Percentiles rank a stretch among this genome's conserved stretches.
Evolutionary conservation across 305 asterid genomes (phyloP).

Genomic region (Striga hermonthica): DNA sequence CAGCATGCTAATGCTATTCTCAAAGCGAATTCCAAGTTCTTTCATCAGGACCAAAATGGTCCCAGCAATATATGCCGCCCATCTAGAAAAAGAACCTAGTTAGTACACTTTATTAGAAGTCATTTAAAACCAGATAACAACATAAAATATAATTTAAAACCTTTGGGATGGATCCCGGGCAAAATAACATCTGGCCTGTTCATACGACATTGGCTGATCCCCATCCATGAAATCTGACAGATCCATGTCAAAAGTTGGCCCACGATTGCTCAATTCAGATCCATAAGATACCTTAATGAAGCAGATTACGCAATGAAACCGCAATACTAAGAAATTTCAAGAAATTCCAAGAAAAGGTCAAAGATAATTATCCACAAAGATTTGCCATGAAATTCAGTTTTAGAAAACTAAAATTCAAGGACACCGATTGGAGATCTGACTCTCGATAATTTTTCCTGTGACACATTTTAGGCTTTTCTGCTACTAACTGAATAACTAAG

Average conservation of each 20-base stretch:
- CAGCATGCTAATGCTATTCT: slow-evolving; percentile 79
- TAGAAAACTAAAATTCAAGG: slow-evolving; percentile 3
- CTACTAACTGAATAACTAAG: background rate
- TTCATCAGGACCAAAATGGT: slow-evolving; percentile 93
- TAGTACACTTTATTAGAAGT: slow-evolving; percentile 29
- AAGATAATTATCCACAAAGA: slow-evolving; percentile 11
- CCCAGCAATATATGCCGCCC: slow-evolving; percentile 99
- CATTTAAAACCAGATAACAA: slow-evolving; percentile 22
- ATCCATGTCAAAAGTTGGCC: slow-evolving; percentile 99
- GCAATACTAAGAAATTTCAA: background rate
- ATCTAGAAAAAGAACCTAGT: slow-evolving; percentile 50
- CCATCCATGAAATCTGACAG: slow-evolving; percentile 91
- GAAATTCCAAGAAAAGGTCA: background rate
- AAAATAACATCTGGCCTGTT: slow-evolving; percentile 76
- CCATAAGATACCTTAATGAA: slow-evolving; percentile 86
- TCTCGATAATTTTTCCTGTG: background rate
- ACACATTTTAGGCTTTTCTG: background rate
- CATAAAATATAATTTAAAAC: slow-evolving; percentile 36
- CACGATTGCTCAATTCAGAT: slow-evolving; percentile 96
- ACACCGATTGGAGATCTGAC: background rate
- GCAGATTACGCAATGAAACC: slow-evolving; percentile 10
- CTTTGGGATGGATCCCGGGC: slow-evolving; percentile 95
- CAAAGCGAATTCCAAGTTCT: slow-evolving; percentile 73
- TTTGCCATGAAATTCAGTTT: background rate
- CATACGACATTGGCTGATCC: slow-evolving; percentile 73